phyloP scores from a whole-genome alignment of 768 basidiomycete genomes.

The Coprinopsis sp. region DNA sequence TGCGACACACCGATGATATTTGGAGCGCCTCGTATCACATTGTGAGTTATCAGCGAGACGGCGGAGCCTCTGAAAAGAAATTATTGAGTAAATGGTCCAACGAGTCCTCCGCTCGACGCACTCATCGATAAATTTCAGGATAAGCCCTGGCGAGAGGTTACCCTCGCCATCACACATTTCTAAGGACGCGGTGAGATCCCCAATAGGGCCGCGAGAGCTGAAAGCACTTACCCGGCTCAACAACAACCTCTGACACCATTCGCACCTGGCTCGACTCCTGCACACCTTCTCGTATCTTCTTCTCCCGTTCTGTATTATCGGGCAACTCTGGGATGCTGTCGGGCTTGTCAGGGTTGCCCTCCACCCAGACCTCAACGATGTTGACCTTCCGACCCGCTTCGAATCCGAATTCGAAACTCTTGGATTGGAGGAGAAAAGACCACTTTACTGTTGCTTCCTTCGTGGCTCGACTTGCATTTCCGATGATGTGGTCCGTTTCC shows the following conservation, averaged over 20 bases:
- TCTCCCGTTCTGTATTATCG: background rate
- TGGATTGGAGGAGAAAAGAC: constrained; percentile 11
- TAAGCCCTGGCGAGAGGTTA: constrained; percentile 12
- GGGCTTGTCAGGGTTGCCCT: constrained; percentile 12
- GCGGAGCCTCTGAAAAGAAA: constrained; percentile 17
- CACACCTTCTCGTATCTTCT: background rate
- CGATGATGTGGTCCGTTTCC: constrained; percentile 3
- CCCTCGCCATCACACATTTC: constrained; percentile 19
- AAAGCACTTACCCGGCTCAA: constrained; percentile 13
- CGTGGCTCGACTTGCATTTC: constrained; percentile 10
- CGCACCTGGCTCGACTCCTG: constrained; percentile 4
- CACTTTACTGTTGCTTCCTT: constrained; percentile 15
- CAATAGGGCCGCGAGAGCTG: background rate
- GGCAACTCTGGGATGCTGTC: background rate
- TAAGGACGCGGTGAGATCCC: background rate
- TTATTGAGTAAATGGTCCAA: background rate
- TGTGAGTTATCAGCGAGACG: constrained; percentile 15
- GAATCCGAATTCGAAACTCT: constrained; percentile 5
- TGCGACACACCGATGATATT: constrained; percentile 18
- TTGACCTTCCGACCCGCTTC: constrained; percentile 5
- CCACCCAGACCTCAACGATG: constrained; percentile 15
- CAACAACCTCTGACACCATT: constrained; percentile 17
- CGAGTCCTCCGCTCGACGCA: constrained; percentile 1
- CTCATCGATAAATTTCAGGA: constrained; percentile 19
- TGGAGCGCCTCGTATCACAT: constrained; percentile 8